Conservation (phyloP, 345 rosid species). For the Eucalyptus globulus region DNA sequence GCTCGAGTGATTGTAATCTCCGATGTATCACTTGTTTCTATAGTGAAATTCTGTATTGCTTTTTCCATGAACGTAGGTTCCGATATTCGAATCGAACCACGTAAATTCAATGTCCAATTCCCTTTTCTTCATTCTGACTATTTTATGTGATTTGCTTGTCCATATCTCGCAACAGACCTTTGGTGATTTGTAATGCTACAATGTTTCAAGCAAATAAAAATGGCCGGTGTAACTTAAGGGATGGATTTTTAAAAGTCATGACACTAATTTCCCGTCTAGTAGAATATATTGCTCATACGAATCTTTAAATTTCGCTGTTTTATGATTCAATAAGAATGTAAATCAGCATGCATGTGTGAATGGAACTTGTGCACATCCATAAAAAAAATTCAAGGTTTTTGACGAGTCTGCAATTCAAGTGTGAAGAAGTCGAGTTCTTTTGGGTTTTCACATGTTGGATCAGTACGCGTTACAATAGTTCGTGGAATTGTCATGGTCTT, state of each 20-base stretch:
- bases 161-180: too few species aligned
- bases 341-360: neutral
- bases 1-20: too few species aligned
- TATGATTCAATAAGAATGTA: neutral
- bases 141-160: too few species aligned
- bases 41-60: accelerated
- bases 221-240: neutral
- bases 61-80: accelerated
- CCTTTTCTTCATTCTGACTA: accelerated
- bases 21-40: too few species aligned
- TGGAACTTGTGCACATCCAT: too few species aligned
- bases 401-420: neutral
- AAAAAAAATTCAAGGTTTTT: neutral
- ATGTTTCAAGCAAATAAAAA: neutral
- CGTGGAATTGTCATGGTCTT: neutral
- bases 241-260: neutral
- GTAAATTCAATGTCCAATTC: too few species aligned
- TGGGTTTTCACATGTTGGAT: neutral
- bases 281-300: neutral
- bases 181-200: neutral
- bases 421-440: neutral
- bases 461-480: neutral
- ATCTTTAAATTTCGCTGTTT: neutral
- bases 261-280: neutral
- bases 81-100: accelerated